Percentiles rank a stretch among this genome's conserved stretches.
phyloP scores from a whole-genome alignment of 2,329 filamentous ascomycete species.

The Ophiostoma ips region DNA sequence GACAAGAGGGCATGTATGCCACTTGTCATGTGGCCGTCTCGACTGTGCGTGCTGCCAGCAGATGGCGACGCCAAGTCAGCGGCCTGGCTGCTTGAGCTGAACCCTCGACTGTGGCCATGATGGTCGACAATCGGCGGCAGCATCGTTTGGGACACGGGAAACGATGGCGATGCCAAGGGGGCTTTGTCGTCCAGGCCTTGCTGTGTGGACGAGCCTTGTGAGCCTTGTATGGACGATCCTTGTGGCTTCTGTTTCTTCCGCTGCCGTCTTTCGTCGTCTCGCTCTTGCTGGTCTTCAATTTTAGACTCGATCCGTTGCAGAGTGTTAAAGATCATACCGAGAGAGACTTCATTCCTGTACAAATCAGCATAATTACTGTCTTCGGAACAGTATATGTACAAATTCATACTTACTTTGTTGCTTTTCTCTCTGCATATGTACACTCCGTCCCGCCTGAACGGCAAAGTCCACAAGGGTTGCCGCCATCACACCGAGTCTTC shows the following conservation, averaged over 20 bases:
- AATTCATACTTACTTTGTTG: constrained; percentile 29
- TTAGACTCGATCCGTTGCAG: constrained; percentile 38
- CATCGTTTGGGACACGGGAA: not conserved
- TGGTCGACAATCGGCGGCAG: not conserved
- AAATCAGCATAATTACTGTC: not conserved
- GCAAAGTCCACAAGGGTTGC: constrained; percentile 38
- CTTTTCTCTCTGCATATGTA: constrained; percentile 36
- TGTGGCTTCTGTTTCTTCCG: not conserved
- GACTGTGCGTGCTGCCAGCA: constrained; percentile 1
- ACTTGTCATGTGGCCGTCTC: constrained; percentile 14
- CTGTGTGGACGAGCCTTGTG: not conserved
- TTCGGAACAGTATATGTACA: not conserved
- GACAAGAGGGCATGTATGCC: constrained; percentile 16
- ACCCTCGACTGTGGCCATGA: not conserved
- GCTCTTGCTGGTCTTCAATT: constrained; percentile 23
- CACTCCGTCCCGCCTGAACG: constrained; percentile 33
- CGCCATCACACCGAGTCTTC: constrained; percentile 42
- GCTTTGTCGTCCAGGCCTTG: not conserved
- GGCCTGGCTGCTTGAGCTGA: constrained; percentile 2
- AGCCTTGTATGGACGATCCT: not conserved
- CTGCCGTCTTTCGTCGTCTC: not conserved
- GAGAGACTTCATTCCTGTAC: constrained; percentile 35
- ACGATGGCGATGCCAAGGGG: not conserved
- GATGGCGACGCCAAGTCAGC: constrained; percentile 3
- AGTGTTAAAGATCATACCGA: constrained; percentile 39